A percentile compares a stretch with the other conserved stretches of the same genome.
Conservation (phyloP, 148 eudicot genomes). For the Pharnaceum exiguum region DNA sequence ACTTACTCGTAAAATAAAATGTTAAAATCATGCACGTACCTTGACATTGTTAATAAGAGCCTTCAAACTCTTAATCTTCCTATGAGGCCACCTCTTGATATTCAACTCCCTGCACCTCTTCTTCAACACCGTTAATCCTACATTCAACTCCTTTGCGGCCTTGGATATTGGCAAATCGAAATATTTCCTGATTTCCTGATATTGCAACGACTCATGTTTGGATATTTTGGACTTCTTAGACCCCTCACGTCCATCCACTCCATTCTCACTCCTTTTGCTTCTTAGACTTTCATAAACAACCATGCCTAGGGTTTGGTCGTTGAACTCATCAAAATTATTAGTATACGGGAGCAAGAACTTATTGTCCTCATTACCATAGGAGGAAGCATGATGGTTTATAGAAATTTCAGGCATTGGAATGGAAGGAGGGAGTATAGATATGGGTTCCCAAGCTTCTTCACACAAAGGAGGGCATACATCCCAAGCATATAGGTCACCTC, state of each 20-base stretch:
- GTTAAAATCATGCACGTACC: conserved; percentile 22
- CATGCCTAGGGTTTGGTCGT: conserved; percentile 1
- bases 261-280: neutral
- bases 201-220: conserved; percentile 18
- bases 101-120: conserved; percentile 64
- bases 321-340: neutral
- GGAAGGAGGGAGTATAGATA: neutral
- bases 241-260: neutral
- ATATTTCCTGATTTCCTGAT: conserved; percentile 62
- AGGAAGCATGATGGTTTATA: neutral
- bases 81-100: conserved; percentile 32
- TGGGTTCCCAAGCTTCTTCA: conserved; percentile 7
- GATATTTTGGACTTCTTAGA: neutral
- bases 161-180: conserved; percentile 65
- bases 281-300: conserved; percentile 4
- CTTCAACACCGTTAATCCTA: conserved; percentile 79
- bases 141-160: conserved; percentile 71
- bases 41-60: conserved; percentile 55
- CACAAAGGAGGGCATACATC: conserved; percentile 6
- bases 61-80: conserved; percentile 55
- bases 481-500: too few relatives aligned
- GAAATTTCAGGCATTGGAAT: neutral
- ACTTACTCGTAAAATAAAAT: neutral
- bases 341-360: neutral
- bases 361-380: neutral